Base-by-base conservation (phyloP, 2,329 filamentous ascomycete genomes). In the Pezicula rhizophila region DNA sequence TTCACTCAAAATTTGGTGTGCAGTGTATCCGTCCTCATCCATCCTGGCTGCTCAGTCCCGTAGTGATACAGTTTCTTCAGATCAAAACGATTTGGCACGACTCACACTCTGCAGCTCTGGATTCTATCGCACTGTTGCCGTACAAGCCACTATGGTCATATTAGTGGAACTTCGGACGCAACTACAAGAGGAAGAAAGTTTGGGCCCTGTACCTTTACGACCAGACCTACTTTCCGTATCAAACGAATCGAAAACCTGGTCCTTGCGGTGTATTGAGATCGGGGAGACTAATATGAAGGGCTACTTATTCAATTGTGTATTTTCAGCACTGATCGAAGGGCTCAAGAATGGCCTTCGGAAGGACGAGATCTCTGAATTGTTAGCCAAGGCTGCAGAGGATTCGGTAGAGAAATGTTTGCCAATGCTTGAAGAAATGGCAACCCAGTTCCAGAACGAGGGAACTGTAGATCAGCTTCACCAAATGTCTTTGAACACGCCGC, bases 211-310 rank as follows among this genome's bases (percentile, higher is more conserved):
- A 0, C 60, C 57, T 5, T 58, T 69, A 1, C 65, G 70, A 2
- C 61, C 66, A 4, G 74, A 78, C 46, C 55, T 78, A 1, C 47
- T 76, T 0, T 58, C 59, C 2, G 64, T 71, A 1, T 20, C 80
- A 4, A 58, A 70, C 0, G 70, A 77, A 10, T 63, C 67, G 0
- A 68, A 60, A 6, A 51, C 46, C 3, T 72, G 69, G 69, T 57
- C 53, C 2, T 53, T 67, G 31, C 54, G 57, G 12, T 62, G 68
- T 11, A 57, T 73, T n/a, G 61, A 59, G 18, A 64, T 69, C 0
- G 72, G 71, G 2, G 70, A 74, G 59, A 71, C 70, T 3, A 73
- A 73, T 34, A 57, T 67, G 31, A 75, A 74, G 50, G 66, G 66
- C 4, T 65, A 68, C 39, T 31, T 64, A 23, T 48, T 64, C n/a